Conservation (phyloP, 768 basidiomycete genomes). For the Lactarius akahatsu region DNA sequence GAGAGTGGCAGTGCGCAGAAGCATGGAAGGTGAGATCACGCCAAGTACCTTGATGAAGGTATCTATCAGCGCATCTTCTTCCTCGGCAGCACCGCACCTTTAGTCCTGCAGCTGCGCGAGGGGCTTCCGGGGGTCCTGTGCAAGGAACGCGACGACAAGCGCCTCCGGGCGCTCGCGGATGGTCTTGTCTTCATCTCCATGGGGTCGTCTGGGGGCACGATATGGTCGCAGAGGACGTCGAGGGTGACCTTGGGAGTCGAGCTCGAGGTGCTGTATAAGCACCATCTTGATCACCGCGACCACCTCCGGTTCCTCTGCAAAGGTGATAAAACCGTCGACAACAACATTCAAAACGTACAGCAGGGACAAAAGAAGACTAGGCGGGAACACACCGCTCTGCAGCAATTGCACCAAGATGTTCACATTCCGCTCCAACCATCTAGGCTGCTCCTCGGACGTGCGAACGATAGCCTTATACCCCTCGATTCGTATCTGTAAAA, state of each 20-base stretch:
- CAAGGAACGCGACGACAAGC: conserved; percentile 60
- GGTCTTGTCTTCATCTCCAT: conserved; percentile 57
- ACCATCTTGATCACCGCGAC: conserved; percentile 59
- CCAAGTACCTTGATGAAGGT: conserved; percentile 49
- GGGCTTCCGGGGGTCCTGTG: conserved; percentile 47
- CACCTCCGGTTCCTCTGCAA: conserved; percentile 59
- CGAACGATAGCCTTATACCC: conserved; percentile 63
- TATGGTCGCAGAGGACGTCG: conserved; percentile 67
- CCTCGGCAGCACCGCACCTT: conserved; percentile 42
- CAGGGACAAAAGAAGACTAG: too few species aligned
- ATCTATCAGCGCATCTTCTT: conserved; percentile 49
- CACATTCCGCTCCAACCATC: conserved; percentile 67
- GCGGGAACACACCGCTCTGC: conserved; percentile 59
- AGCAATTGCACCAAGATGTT: conserved; percentile 73
- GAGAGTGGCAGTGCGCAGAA: too few species aligned
- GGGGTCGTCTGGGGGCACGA: conserved; percentile 49
- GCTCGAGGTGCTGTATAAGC: conserved; percentile 59
- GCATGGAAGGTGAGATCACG: neutral
- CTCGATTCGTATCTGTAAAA: conserved; percentile 57
- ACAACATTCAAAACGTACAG: neutral
- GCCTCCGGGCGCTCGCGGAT: conserved; percentile 56
- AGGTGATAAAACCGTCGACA: too few species aligned
- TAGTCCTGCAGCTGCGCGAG: conserved; percentile 47
- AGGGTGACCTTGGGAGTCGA: conserved; percentile 61
- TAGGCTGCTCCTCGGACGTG: conserved; percentile 48